Evolutionary conservation across 176 grass and related monocot species (phyloP).

Genomic region (Aechmea fasciata): DNA sequence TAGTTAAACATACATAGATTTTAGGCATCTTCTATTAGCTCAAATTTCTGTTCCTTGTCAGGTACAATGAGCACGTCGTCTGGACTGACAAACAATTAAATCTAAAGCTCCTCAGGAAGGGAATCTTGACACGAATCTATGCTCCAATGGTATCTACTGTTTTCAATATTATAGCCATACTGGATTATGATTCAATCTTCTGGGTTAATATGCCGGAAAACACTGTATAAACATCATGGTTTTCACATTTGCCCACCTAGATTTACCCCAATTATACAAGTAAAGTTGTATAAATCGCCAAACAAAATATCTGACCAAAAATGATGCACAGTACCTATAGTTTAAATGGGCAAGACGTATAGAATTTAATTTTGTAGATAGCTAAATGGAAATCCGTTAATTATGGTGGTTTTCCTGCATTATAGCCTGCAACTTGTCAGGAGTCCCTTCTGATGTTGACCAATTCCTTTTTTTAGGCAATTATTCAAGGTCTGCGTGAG

Average conservation of each 20-base stretch:
- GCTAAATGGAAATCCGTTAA: not conserved
- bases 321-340: no score
- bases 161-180: constrained; percentile 12
- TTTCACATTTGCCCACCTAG: no score
- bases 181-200: not conserved
- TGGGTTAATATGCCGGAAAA: no score
- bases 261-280: no score
- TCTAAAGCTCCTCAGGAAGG: constrained; percentile 73
- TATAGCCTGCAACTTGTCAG: not conserved
- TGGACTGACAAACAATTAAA: constrained; percentile 77
- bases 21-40: not conserved
- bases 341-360: no score
- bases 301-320: no score
- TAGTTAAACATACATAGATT: not conserved
- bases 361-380: constrained; percentile 1
- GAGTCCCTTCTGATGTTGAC: not conserved
- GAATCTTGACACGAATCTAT: constrained; percentile 73
- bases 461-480: constrained; percentile 36
- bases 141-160: constrained; percentile 62
- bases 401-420: not conserved
- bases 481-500: constrained; percentile 78
- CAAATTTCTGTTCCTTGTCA: constrained; percentile 8
- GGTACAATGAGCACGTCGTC: constrained; percentile 89
- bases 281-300: no score
- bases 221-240: no score